Percentiles rank a stretch among this genome's conserved stretches.
These are phyloP conservation scores for Kwoniella dendrophila DNA, from an alignment of 768 basidiomycete genomes.

Conservation along the genomic window DNA sequence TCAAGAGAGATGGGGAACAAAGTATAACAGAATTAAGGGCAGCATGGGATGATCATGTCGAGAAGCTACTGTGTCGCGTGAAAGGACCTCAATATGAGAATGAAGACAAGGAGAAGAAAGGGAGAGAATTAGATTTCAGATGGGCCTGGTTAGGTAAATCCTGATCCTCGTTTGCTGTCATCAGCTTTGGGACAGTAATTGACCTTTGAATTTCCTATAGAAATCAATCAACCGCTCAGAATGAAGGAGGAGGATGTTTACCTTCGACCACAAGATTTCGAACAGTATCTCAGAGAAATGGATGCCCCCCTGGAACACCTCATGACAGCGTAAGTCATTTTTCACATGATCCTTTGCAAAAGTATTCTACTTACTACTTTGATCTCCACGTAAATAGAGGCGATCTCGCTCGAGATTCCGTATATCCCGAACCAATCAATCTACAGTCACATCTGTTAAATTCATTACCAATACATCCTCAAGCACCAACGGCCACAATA, in stretches of 20 bases:
- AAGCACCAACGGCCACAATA: constrained; percentile 1
- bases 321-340: constrained; percentile 37
- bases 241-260: neutral
- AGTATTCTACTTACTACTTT: too few relatives aligned
- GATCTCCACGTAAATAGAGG: constrained; percentile 9
- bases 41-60: constrained; percentile 18
- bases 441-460: constrained; percentile 21
- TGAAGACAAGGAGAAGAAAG: constrained; percentile 13
- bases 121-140: constrained; percentile 17
- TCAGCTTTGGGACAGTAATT: neutral
- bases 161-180: neutral
- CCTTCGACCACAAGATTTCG: constrained; percentile 17
- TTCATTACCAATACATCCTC: constrained; percentile 17
- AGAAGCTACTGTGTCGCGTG: neutral
- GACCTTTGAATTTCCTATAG: neutral
- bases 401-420: constrained; percentile 34
- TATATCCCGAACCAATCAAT: neutral
- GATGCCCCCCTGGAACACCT: constrained; percentile 43
- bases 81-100: neutral
- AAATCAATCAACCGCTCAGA: constrained; percentile 16
- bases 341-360: neutral
- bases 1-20: neutral
- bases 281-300: constrained; percentile 30
- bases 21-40: constrained; percentile 2
- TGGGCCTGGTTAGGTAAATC: constrained; percentile 45